Evolutionary conservation across 2,329 filamentous ascomycete species (phyloP).

Genomic region (Exophiala dermatitidis): DNA sequence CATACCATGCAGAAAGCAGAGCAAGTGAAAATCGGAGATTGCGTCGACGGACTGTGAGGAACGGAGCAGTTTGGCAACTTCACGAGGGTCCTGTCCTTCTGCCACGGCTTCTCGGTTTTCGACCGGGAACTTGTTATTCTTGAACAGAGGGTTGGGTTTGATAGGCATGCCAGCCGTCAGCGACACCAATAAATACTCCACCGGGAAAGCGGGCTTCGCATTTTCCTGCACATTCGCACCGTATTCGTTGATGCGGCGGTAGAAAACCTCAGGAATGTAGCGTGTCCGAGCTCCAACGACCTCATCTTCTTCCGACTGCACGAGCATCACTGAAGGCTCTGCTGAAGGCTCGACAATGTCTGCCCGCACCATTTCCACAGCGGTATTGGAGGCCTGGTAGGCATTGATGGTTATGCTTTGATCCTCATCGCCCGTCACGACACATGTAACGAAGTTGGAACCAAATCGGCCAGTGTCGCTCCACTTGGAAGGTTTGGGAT

Average conservation of each 20-base stretch:
- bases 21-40: constrained; percentile 86
- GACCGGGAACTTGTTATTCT: constrained; percentile 65
- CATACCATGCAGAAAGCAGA: constrained; percentile 78
- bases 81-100: constrained; percentile 70
- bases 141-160: constrained; percentile 68
- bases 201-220: constrained; percentile 90
- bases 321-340: constrained; percentile 87
- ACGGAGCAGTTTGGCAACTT: constrained; percentile 62
- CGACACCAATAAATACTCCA: constrained; percentile 92
- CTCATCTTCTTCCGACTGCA: constrained; percentile 83
- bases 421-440: constrained; percentile 85
- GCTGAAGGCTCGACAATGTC: constrained; percentile 93
- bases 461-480: constrained; percentile 90
- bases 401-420: constrained; percentile 82
- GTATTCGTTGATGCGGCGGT: constrained; percentile 91
- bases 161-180: constrained; percentile 94
- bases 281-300: constrained; percentile 60
- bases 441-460: constrained; percentile 93
- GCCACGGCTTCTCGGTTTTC: constrained; percentile 87
- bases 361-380: constrained; percentile 92
- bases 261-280: constrained; percentile 97
- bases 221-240: constrained; percentile 95
- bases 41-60: constrained; percentile 58
- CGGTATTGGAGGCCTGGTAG: constrained; percentile 91
- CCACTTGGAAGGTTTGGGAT: constrained; percentile 91